Conservation (phyloP, 257 asterid genomes). For the Solanum virginianum region DNA sequence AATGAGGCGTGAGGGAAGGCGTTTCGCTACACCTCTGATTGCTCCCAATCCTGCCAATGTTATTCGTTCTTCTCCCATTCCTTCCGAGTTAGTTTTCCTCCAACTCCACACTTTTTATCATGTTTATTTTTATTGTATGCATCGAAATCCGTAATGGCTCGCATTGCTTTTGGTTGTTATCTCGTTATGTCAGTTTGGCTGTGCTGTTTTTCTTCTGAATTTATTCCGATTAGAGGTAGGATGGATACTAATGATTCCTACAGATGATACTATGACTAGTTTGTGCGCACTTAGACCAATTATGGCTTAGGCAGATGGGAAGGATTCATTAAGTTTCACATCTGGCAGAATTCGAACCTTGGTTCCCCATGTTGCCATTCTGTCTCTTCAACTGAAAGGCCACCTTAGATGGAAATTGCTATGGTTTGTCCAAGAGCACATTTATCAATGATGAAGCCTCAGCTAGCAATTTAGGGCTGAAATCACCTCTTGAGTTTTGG, state of each 20-base stretch:
- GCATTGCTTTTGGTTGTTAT: background rate
- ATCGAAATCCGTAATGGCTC: background rate
- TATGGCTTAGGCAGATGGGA: background rate
- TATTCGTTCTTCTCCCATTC: constrained; percentile 47
- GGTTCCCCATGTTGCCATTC: background rate
- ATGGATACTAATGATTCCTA: background rate
- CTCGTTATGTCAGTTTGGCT: background rate
- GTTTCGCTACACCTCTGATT: constrained; percentile 61
- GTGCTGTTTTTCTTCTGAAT: background rate
- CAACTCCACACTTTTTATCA: background rate
- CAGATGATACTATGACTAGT: background rate
- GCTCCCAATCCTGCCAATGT: constrained; percentile 41
- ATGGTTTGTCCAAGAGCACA: background rate
- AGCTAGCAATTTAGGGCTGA: background rate
- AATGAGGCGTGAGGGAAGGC: constrained; percentile 86
- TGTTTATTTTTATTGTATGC: background rate
- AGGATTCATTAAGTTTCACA: background rate
- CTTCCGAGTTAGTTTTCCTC: constrained; percentile 41
- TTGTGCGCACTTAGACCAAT: background rate
- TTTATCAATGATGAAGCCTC: background rate
- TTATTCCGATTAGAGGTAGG: background rate
- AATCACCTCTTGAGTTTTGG: background rate
- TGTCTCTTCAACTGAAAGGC: background rate
- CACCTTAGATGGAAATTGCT: background rate
- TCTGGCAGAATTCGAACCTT: background rate